These are phyloP conservation scores for Dioscorea dumetorum DNA, from an alignment of 106 monocot species.

Conservation along the genomic window DNA sequence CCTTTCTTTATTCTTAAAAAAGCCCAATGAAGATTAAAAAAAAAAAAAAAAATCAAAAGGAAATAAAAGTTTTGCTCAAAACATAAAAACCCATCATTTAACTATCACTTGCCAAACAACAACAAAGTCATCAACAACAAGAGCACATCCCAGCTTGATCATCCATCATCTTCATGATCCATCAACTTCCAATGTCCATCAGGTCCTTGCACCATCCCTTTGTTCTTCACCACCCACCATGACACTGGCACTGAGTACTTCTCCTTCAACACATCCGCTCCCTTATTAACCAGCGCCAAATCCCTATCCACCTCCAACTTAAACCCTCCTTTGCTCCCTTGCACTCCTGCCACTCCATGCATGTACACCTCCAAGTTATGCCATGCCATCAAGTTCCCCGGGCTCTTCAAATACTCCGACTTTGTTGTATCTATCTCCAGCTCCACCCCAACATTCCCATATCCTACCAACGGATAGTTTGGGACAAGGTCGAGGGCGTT, in stretches of 20 bases:
- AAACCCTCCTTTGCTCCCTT: constrained; percentile 53
- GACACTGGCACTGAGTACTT: constrained; percentile 50
- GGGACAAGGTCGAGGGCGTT: constrained; percentile 69
- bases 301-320: constrained; percentile 61
- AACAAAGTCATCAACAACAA: no score
- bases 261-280: constrained; percentile 47
- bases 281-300: constrained; percentile 78
- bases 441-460: constrained; percentile 54
- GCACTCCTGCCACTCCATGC: constrained; percentile 72
- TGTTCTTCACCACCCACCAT: constrained; percentile 89
- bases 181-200: constrained; percentile 63
- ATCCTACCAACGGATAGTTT: constrained; percentile 48
- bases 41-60: no score
- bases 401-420: constrained; percentile 58
- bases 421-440: constrained; percentile 37
- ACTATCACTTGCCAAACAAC: no score
- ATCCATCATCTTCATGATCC: constrained; percentile 55
- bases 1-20: no score
- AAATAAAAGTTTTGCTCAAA: no score
- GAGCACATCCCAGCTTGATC: no score
- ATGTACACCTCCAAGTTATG: constrained; percentile 76
- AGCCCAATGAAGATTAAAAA: no score
- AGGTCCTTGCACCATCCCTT: constrained; percentile 61
- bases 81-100: no score
- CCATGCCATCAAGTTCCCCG: constrained; percentile 30